Evolutionary conservation across 1,139 yeast species (phyloP).

Genomic region (Scheffersomyces titani): DNA sequence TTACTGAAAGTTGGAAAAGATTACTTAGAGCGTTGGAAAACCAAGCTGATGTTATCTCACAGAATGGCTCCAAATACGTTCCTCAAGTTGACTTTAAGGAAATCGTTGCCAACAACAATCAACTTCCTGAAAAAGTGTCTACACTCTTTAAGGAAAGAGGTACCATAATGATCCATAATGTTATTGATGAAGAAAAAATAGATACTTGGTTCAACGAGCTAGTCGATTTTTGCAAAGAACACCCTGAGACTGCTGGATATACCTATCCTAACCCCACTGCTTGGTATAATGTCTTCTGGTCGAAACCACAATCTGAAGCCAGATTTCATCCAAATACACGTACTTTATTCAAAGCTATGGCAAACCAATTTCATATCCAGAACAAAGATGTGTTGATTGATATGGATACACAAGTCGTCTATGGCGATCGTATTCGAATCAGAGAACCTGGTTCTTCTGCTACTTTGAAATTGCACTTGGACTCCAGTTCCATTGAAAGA

Average conservation of each 20-base stretch:
- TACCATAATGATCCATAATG: conserved; percentile 21
- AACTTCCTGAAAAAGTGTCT: conserved; percentile 12
- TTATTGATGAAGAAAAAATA: conserved; percentile 15
- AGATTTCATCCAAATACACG: conserved; percentile 41
- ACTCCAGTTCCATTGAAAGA: conserved; percentile 49
- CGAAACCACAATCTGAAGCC: conserved; percentile 42
- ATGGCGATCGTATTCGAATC: conserved; percentile 43
- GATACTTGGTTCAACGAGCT: conserved; percentile 20
- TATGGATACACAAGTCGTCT: conserved; percentile 30
- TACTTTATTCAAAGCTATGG: conserved; percentile 28
- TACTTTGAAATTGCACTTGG: conserved; percentile 44
- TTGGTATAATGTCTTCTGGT: conserved; percentile 42
- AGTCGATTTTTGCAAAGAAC: conserved; percentile 20
- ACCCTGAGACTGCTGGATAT: conserved; percentile 33
- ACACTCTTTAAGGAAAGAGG: conserved; percentile 16
- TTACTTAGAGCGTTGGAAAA: conserved; percentile 18
- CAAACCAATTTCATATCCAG: conserved; percentile 34
- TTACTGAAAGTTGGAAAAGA: conserved; percentile 23
- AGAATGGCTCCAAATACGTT: conserved; percentile 14
- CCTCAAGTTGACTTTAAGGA: conserved; percentile 18
- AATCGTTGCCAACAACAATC: conserved; percentile 12
- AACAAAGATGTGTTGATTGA: conserved; percentile 25
- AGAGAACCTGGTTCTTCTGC: conserved; percentile 41
- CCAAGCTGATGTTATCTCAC: conserved; percentile 14
- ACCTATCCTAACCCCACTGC: conserved; percentile 29